A percentile compares a stretch with the other conserved stretches of the same genome.
Evolutionary conservation across 495 filamentous ascomycete genomes (phyloP).

Genomic region (Neurospora tetraspora): DNA sequence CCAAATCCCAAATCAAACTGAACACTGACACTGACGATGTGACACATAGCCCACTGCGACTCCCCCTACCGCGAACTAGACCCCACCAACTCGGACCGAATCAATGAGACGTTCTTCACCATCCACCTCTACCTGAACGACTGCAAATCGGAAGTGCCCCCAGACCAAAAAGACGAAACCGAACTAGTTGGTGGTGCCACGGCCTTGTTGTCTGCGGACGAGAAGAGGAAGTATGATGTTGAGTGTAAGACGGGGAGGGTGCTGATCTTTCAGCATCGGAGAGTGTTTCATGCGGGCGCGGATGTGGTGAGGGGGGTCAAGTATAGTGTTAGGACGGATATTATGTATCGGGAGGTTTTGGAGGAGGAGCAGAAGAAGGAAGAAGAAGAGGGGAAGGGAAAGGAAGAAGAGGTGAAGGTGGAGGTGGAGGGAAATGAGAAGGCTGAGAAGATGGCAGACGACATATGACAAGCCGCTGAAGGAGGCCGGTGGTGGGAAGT

Average conservation of each 20-base stretch:
- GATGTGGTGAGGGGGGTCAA: conserved; percentile 64
- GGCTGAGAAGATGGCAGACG: background rate
- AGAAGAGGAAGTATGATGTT: conserved; percentile 46
- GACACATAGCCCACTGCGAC: conserved; percentile 58
- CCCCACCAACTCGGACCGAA: conserved; percentile 22
- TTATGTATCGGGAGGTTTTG: conserved; percentile 52
- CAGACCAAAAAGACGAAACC: conserved; percentile 10
- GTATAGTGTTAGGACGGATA: conserved; percentile 66
- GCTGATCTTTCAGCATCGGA: conserved; percentile 66
- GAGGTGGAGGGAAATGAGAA: background rate
- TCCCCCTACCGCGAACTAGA: conserved; percentile 45
- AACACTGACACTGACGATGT: background rate
- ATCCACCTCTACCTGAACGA: conserved; percentile 77
- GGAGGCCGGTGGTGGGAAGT: background rate
- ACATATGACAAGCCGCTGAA: background rate
- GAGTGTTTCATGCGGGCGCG: conserved; percentile 62
- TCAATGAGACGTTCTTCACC: conserved; percentile 56
- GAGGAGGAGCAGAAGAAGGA: background rate
- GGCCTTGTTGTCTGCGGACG: conserved; percentile 45
- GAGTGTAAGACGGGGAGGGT: conserved; percentile 61
- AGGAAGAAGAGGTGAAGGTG: background rate
- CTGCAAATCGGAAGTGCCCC: conserved; percentile 24
- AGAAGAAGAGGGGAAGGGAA: background rate
- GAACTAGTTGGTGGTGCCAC: conserved; percentile 54
- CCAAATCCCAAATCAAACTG: background rate